Evolutionary conservation across 352 stramenopile genomes (phyloP).

Genomic region (Phytophthora palmivora): DNA sequence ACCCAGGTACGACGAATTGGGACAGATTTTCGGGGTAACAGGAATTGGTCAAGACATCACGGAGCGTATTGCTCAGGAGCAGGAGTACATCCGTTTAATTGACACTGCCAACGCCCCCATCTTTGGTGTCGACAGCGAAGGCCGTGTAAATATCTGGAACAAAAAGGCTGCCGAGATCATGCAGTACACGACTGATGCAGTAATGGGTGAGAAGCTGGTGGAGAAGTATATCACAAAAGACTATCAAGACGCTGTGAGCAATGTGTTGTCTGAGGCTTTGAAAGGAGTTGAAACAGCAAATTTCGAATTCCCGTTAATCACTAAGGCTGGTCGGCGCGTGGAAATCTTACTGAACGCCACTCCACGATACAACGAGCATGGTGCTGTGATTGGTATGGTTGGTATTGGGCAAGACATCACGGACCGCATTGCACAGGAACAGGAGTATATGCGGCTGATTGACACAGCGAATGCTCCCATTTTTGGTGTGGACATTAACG

Average conservation of each 20-base stretch:
- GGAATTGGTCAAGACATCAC: constrained; percentile 40
- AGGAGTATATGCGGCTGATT: constrained; percentile 24
- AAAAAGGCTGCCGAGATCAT: constrained; percentile 58
- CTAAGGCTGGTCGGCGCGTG: constrained; percentile 19
- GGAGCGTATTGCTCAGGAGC: constrained; percentile 28
- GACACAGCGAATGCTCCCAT: constrained; percentile 20
- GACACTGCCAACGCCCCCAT: constrained; percentile 48
- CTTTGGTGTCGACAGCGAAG: constrained; percentile 76
- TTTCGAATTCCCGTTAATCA: constrained; percentile 37
- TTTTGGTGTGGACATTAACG: constrained; percentile 16
- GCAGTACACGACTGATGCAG: constrained; percentile 50
- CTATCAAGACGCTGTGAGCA: constrained; percentile 19
- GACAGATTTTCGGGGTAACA: constrained; percentile 60
- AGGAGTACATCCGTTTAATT: constrained; percentile 36
- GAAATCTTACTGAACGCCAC: constrained; percentile 28
- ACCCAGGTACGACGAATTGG: constrained; percentile 58
- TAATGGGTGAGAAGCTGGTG: constrained; percentile 50
- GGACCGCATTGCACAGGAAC: constrained; percentile 20
- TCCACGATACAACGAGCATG: constrained; percentile 24
- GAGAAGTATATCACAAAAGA: constrained; percentile 34
- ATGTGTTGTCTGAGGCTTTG: constrained; percentile 23
- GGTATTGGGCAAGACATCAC: constrained; percentile 28
- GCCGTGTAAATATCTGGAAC: constrained; percentile 68
- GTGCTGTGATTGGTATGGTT: constrained; percentile 23
- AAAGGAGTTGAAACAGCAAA: constrained; percentile 43